These are phyloP conservation scores for Microcyclosporella mali DNA, from an alignment of 2,329 filamentous ascomycete species.

Conservation along the genomic window DNA sequence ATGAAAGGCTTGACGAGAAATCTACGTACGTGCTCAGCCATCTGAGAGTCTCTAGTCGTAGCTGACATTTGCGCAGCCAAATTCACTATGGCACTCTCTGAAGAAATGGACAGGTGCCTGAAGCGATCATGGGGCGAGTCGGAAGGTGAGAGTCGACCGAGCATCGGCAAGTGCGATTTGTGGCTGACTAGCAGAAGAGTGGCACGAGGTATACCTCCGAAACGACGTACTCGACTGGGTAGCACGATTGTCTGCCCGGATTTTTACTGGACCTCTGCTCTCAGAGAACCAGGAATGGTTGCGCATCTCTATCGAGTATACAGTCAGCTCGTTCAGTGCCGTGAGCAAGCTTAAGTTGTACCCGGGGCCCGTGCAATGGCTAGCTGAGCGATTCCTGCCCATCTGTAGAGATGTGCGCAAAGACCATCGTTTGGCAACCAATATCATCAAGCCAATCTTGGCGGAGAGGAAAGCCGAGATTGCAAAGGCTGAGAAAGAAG, in stretches of 20 bases:
- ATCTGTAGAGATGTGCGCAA: constrained; percentile 28
- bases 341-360: constrained; percentile 30
- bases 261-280: constrained; percentile 36
- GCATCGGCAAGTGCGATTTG: too few relatives aligned
- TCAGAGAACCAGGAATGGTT: constrained; percentile 39
- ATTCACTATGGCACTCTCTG: constrained; percentile 7
- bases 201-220: constrained; percentile 17
- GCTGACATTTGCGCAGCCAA: neutral
- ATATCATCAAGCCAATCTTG: constrained; percentile 30
- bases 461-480: constrained; percentile 8
- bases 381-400: constrained; percentile 33
- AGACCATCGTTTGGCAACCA: constrained; percentile 27
- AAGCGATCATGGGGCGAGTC: constrained; percentile 3
- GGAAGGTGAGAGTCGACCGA: too few relatives aligned
- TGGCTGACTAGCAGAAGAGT: neutral
- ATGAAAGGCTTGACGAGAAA: constrained; percentile 13
- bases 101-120: constrained; percentile 4
- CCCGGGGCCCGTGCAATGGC: constrained; percentile 31
- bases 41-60: too few relatives aligned
- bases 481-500: neutral
- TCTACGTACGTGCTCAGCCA: constrained; percentile 2
- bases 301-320: constrained; percentile 31
- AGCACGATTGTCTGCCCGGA: constrained; percentile 36
- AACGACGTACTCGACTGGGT: constrained; percentile 30
- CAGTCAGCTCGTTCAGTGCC: constrained; percentile 31